Evolutionary conservation across 2,329 filamentous ascomycete genomes (phyloP).

Genomic region (Myotisia sp.): DNA sequence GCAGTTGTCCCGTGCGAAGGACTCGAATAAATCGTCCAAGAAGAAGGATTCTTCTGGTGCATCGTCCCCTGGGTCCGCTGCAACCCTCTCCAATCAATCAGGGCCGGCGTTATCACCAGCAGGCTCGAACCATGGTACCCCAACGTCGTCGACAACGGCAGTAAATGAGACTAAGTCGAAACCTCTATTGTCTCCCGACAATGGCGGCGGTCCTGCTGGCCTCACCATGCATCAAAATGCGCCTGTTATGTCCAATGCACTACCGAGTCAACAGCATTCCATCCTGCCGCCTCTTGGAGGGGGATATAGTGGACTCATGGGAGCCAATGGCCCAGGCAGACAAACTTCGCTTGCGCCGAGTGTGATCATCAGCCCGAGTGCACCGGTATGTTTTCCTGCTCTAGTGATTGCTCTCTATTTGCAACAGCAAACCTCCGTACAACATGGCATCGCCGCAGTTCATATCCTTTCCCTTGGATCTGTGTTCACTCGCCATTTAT

Average conservation of each 20-base stretch:
- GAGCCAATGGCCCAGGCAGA: conserved; percentile 43
- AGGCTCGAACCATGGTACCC: conserved; percentile 53
- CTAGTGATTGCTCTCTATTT: conserved; percentile 7
- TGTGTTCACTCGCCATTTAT: not conserved
- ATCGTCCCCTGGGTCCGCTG: conserved; percentile 55
- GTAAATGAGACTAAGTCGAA: conserved; percentile 78
- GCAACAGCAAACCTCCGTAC: too few species aligned
- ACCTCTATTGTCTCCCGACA: conserved; percentile 36
- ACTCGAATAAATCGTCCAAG: conserved; percentile 64
- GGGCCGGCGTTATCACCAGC: conserved; percentile 40
- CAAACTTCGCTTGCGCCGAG: conserved; percentile 60
- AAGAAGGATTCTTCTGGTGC: conserved; percentile 51
- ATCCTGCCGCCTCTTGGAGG: conserved; percentile 21
- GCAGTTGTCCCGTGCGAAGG: conserved; percentile 86
- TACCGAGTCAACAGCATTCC: conserved; percentile 25
- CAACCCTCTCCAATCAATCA: conserved; percentile 15
- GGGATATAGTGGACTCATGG: conserved; percentile 21
- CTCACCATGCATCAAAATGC: conserved; percentile 15
- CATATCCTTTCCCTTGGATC: not conserved
- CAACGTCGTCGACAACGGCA: conserved; percentile 77
- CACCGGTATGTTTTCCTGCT: conserved; percentile 55
- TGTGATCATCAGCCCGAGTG: conserved; percentile 87
- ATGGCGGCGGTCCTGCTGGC: conserved; percentile 18
- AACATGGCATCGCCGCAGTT: too few species aligned
- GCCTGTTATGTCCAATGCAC: conserved; percentile 18